Evolutionary conservation across 176 grass and related monocot species (phyloP).

Genomic region (Phoenix roebelenii): DNA sequence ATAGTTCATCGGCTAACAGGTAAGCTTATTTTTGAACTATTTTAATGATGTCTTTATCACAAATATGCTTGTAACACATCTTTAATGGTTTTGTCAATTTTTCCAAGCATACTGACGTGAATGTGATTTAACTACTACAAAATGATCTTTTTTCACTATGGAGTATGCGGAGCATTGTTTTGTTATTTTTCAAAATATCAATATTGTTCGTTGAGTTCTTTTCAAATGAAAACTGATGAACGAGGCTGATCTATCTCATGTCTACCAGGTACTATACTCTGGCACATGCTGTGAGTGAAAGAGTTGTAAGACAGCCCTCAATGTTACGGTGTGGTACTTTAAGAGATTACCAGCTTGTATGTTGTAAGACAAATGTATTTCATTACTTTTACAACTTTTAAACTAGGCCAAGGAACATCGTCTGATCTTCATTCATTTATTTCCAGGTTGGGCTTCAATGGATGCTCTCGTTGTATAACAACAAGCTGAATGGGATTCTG

Average conservation of each 20-base stretch:
- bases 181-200: too few relatives aligned
- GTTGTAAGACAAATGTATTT: constrained; percentile 12
- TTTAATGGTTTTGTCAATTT: too few relatives aligned
- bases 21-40: constrained; percentile 23
- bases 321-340: constrained; percentile 80
- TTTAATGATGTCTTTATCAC: background rate
- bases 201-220: too few relatives aligned
- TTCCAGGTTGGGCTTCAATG: constrained; percentile 91
- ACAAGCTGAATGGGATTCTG: constrained; percentile 98
- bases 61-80: background rate
- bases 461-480: constrained; percentile 99
- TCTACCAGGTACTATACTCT: constrained; percentile 83
- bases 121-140: too few relatives aligned
- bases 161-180: too few relatives aligned
- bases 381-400: background rate
- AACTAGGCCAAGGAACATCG: too few relatives aligned
- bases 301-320: constrained; percentile 80
- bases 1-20: constrained; percentile 83
- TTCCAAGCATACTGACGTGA: too few relatives aligned
- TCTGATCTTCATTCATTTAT: constrained; percentile 9
- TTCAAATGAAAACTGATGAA: too few relatives aligned
- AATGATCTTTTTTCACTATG: too few relatives aligned
- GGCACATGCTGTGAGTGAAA: constrained; percentile 95
- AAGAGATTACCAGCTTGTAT: constrained; percentile 96
- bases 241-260: background rate